These are phyloP conservation scores for Oehlia diaphana DNA, from an alignment of 192 early-diverging fungal species.

Conservation along the genomic window DNA sequence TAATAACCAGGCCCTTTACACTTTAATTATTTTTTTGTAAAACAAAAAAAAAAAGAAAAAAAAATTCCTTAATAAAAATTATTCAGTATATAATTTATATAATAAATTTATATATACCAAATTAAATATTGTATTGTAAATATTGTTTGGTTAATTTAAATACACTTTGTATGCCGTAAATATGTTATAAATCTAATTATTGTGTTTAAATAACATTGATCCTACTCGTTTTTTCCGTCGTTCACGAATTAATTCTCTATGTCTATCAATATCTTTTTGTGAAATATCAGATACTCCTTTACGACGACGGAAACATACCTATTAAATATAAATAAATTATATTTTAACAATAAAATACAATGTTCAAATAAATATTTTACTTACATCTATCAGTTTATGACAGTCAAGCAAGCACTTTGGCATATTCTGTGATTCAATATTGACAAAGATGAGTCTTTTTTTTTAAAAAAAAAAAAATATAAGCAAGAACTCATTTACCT, in stretches of 20 bases:
- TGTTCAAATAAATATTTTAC: not conserved
- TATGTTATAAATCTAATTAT: no score
- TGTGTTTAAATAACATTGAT: slow-evolving; percentile 7
- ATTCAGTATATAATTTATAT: no score
- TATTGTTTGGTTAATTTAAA: no score
- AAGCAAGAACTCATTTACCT: slow-evolving; percentile 33
- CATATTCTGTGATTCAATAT: slow-evolving; percentile 47
- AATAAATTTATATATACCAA: no score
- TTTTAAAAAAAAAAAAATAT: not conserved
- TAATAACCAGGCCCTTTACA: no score
- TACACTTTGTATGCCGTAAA: no score
- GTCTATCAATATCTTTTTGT: slow-evolving; percentile 36
- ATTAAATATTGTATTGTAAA: no score
- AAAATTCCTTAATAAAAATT: no score
- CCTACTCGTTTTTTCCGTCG: slow-evolving; percentile 36
- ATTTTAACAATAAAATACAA: not conserved
- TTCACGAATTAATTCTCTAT: slow-evolving; percentile 35
- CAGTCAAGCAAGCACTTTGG: slow-evolving; percentile 63
- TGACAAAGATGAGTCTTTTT: not conserved
- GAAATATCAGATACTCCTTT: slow-evolving; percentile 30
- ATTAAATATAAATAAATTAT: not conserved
- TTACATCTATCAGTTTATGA: slow-evolving; percentile 60
- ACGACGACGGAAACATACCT: slow-evolving; percentile 36
- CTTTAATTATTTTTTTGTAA: no score
- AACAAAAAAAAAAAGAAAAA: no score